phyloP scores from a whole-genome alignment of 805 yeast genomes.

The Yarrowia hollandica region DNA sequence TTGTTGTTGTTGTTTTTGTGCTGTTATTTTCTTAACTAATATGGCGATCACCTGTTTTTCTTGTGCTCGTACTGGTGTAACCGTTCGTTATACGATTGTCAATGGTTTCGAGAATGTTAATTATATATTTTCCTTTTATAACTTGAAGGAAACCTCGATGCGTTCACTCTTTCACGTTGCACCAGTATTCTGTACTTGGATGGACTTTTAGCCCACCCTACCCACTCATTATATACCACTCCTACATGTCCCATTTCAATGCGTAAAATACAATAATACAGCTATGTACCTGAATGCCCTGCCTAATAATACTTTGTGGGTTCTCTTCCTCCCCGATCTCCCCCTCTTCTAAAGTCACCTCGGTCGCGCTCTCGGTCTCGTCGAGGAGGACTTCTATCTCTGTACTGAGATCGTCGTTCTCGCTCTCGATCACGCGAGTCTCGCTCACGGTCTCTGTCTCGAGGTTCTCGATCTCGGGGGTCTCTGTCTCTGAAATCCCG shows the following conservation, averaged over 20 bases:
- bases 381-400: constrained; percentile 32
- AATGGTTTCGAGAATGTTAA: no score
- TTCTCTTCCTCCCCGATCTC: neutral
- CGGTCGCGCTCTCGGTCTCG: constrained; percentile 24
- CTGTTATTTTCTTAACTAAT: no score
- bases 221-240: no score
- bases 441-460: constrained; percentile 24
- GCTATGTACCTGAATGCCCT: neutral
- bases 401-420: constrained; percentile 13
- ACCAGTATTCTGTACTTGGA: no score
- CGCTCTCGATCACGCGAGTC: constrained; percentile 18
- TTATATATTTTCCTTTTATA: no score
- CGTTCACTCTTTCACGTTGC: no score
- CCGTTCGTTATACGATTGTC: no score
- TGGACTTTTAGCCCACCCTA: no score
- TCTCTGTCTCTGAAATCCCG: constrained; percentile 32
- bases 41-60: no score
- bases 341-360: constrained; percentile 1
- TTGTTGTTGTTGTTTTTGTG: no score
- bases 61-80: no score
- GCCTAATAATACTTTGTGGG: constrained; percentile 19
- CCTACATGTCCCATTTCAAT: neutral
- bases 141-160: no score
- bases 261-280: constrained; percentile 5
- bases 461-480: constrained; percentile 29